Evolutionary conservation across 352 stramenopile genomes (phyloP).

Genomic region (Phytophthora macrochlamydospora): DNA sequence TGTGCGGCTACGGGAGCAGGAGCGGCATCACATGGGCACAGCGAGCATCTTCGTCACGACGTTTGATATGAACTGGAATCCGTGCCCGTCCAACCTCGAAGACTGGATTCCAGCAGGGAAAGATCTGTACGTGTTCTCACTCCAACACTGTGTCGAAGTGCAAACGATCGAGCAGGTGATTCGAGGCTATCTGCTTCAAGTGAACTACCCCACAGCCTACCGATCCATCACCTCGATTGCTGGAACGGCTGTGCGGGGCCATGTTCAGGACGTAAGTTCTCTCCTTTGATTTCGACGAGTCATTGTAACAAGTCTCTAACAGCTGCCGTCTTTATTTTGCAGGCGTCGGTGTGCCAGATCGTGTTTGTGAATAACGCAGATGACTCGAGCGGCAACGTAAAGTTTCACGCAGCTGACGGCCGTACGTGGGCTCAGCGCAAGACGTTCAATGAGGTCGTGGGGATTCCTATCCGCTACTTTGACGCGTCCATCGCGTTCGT

Average conservation of each 20-base stretch:
- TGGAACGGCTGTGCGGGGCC: slow-evolving; percentile 56
- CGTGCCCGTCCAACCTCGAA: slow-evolving; percentile 66
- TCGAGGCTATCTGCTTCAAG: slow-evolving; percentile 68
- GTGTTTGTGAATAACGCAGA: slow-evolving; percentile 88
- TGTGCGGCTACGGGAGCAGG: slow-evolving; percentile 41
- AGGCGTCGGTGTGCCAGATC: slow-evolving; percentile 82
- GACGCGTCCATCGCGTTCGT: slow-evolving; percentile 87
- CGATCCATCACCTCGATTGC: slow-evolving; percentile 82
- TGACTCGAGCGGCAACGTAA: slow-evolving; percentile 79
- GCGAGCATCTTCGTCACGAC: slow-evolving; percentile 81
- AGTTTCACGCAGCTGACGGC: slow-evolving; percentile 68
- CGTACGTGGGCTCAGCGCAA: slow-evolving; percentile 79
- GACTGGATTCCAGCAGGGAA: slow-evolving; percentile 79
- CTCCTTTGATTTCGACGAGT: not conserved
- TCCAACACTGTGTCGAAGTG: slow-evolving; percentile 76
- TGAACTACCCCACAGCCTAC: slow-evolving; percentile 83
- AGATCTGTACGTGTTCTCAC: slow-evolving; percentile 85
- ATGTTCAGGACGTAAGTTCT: slow-evolving; percentile 68
- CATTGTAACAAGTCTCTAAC: not conserved
- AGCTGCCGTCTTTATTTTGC: not conserved
- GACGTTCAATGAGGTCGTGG: slow-evolving; percentile 78
- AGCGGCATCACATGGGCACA: slow-evolving; percentile 70
- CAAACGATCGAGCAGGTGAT: slow-evolving; percentile 72
- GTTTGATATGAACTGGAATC: slow-evolving; percentile 82
- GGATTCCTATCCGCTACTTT: slow-evolving; percentile 84